These are phyloP conservation scores for Allium cepa DNA, from an alignment of 106 monocot species.

Conservation along the genomic window DNA sequence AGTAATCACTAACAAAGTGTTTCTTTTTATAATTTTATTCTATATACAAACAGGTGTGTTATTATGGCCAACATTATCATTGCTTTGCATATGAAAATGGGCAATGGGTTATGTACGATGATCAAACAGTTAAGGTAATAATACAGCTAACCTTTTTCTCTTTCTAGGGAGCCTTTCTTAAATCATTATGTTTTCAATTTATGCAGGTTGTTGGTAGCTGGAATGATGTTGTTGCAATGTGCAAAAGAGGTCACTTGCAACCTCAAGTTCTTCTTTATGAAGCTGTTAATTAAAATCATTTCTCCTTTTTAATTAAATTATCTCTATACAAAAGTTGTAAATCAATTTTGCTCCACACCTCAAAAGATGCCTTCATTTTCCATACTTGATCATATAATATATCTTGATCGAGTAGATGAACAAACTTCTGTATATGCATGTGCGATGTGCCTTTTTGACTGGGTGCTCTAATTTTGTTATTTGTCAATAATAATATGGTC, in stretches of 20 bases:
- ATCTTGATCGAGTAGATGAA: too few relatives aligned
- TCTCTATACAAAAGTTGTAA: too few relatives aligned
- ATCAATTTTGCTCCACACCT: too few relatives aligned
- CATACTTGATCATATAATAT: too few relatives aligned
- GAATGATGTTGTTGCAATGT: constrained; percentile 60
- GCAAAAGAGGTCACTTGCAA: constrained; percentile 73
- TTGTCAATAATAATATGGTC: too few relatives aligned
- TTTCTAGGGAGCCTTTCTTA: not conserved
- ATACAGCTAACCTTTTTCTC: not conserved
- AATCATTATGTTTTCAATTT: not conserved
- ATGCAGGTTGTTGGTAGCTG: constrained; percentile 65
- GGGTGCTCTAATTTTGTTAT: too few relatives aligned
- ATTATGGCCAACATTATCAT: constrained; percentile 90
- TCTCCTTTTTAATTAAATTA: too few relatives aligned
- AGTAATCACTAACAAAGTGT: not conserved
- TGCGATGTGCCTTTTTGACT: too few relatives aligned
- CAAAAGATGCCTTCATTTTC: too few relatives aligned
- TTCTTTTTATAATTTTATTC: too few relatives aligned
- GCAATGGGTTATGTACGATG: constrained; percentile 84
- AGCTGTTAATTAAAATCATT: constrained; percentile 19
- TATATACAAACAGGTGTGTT: constrained; percentile 57
- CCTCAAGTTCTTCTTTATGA: constrained; percentile 88
- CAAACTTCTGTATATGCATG: too few relatives aligned
- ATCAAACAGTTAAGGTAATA: constrained; percentile 76
- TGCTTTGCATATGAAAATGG: constrained; percentile 71